Percentiles rank a stretch among this genome's conserved stretches.
These are phyloP conservation scores for Phytophthora syringae DNA, from an alignment of 352 stramenopile species.

Conservation along the genomic window DNA sequence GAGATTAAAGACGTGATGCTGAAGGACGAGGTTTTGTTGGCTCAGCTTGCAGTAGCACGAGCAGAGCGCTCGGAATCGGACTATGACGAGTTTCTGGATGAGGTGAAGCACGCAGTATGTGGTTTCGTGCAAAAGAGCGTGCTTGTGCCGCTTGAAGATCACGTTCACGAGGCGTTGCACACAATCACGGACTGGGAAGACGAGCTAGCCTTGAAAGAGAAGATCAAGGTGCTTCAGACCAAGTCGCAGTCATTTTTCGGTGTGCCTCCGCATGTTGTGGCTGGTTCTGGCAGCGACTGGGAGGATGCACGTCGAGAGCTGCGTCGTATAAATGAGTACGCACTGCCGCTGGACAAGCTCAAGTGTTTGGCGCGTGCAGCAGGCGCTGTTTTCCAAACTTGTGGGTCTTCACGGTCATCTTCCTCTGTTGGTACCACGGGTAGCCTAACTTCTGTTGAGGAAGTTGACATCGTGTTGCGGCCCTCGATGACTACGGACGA, in stretches of 20 bases:
- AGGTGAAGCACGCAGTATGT: slow-evolving; percentile 62
- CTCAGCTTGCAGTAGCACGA: slow-evolving; percentile 39
- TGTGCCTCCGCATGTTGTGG: slow-evolving; percentile 50
- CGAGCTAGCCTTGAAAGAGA: slow-evolving; percentile 50
- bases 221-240: slow-evolving; percentile 61
- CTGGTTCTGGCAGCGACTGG: slow-evolving; percentile 55
- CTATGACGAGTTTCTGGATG: slow-evolving; percentile 68
- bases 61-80: slow-evolving; percentile 47
- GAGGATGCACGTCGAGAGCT: slow-evolving; percentile 62
- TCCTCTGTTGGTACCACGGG: slow-evolving; percentile 26
- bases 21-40: slow-evolving; percentile 44
- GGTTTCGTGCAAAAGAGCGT: slow-evolving; percentile 58
- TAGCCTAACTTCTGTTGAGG: slow-evolving; percentile 45
- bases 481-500: slow-evolving; percentile 68
- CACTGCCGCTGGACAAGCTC: slow-evolving; percentile 73
- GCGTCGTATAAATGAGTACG: slow-evolving; percentile 57
- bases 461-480: slow-evolving; percentile 39
- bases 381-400: slow-evolving; percentile 59
- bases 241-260: slow-evolving; percentile 66
- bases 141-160: slow-evolving; percentile 64
- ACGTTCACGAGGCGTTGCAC: slow-evolving; percentile 62
- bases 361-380: slow-evolving; percentile 72
- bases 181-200: slow-evolving; percentile 57
- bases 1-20: slow-evolving; percentile 61
- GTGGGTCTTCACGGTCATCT: slow-evolving; percentile 33